phyloP scores from a whole-genome alignment of 345 rosid species.

The Rhodamnia rubescens region DNA sequence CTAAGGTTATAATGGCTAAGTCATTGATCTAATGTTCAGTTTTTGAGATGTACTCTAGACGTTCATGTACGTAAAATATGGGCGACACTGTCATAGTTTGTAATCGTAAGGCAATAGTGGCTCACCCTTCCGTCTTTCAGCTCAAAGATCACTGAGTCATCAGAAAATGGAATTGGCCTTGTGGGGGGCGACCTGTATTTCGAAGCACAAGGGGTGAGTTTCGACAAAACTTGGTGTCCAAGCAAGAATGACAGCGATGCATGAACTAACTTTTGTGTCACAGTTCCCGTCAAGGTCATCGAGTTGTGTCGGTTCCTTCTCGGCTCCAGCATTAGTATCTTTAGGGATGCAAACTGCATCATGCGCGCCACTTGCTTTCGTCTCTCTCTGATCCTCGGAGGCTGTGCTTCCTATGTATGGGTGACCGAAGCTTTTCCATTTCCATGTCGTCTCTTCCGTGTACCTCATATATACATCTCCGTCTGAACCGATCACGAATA shows the following conservation, averaged over 20 bases:
- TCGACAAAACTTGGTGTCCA: neutral
- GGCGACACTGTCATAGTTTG: neutral
- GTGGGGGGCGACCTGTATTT: slow-evolving; percentile 45
- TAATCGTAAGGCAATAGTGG: neutral
- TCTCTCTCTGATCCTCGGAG: slow-evolving; percentile 6
- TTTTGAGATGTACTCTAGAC: neutral
- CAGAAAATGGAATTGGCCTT: slow-evolving; percentile 52
- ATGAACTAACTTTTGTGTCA: neutral
- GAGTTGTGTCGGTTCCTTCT: slow-evolving; percentile 6
- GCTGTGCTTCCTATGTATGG: slow-evolving; percentile 13
- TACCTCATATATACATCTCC: slow-evolving; percentile 49
- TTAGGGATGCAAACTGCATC: slow-evolving; percentile 20
- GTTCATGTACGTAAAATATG: neutral
- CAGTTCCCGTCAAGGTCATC: slow-evolving; percentile 30
- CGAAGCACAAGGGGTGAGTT: neutral
- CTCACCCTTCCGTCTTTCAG: slow-evolving; percentile 71
- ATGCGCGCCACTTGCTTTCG: neutral
- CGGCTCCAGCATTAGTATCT: slow-evolving; percentile 17
- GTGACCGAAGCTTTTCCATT: slow-evolving; percentile 42
- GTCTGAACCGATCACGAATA: slow-evolving; percentile 49
- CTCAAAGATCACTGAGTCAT: slow-evolving; percentile 45
- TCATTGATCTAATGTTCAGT: neutral
- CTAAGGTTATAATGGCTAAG: neutral
- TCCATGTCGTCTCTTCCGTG: slow-evolving; percentile 44
- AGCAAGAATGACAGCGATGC: neutral